Evolutionary conservation across 345 rosid genomes (phyloP), one percentile per base, ranked within the genome.

Genomic region (Rhizophora apiculata): DNA sequence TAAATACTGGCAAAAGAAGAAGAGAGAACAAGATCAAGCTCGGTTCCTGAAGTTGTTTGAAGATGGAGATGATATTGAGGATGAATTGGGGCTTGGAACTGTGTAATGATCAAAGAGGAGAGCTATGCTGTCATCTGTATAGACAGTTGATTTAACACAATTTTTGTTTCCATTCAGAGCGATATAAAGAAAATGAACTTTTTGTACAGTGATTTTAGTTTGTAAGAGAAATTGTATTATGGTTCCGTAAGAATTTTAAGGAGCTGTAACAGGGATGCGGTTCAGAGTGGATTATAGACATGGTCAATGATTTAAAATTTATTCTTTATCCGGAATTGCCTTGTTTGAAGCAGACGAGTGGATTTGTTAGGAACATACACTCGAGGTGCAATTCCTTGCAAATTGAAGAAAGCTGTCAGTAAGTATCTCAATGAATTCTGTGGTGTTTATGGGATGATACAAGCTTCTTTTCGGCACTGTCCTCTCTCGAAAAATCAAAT

Each of bases 31-130:
- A 74, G 97, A 87, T 66, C 98, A 90, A 76, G 96, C 98, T 71
- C 85, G 90, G 71, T 94, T 94, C 75, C 73, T 91, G 31, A 89
- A 87, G 70, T 84, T 94, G 36, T 94, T 94, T 49, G 98, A 94
- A 85, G 96, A 94, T 21, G 93, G 90, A 29, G 98, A 95, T 64
- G 92, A 90, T 10, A 78, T 80, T 36, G 96, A 95, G 71, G 98
- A 92, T 60, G 98, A 95, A 77, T 78, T 91, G 59, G 96, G 84
- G 22, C 85, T 88, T 46, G 87, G 71, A 31, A 67, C 22, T 72
- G 67, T 74, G 51, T 34, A 73, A 48, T 83, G 79, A 83, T 74
- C 9, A 51, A 31, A 59, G 48, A 20, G 32, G 27, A 16, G 34
- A 53, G 56, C 31, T 55, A 58, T 34, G 39, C 29, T 53, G 60